Evolutionary conservation across 1,284 basidiomycete genomes (phyloP).

Genomic region (Ustilago hordei): DNA sequence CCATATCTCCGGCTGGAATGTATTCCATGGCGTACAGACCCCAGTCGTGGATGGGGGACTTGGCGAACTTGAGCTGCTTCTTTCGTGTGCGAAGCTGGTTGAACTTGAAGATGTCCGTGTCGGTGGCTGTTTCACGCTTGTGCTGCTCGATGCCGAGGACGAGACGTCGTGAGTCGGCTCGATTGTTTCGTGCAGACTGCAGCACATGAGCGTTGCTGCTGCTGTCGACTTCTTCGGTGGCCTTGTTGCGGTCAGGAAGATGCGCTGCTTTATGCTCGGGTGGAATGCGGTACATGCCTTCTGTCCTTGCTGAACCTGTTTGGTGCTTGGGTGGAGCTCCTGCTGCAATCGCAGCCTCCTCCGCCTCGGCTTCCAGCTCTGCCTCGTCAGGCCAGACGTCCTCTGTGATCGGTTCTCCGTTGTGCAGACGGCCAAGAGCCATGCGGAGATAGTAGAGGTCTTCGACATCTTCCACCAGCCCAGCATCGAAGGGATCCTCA

Average conservation of each 20-base stretch:
- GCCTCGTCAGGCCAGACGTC: conserved; percentile 31
- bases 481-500: conserved; percentile 74
- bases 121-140: conserved; percentile 75
- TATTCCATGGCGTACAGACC: conserved; percentile 77
- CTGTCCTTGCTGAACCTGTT: conserved; percentile 86
- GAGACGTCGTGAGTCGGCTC: conserved; percentile 91
- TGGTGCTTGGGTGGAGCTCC: conserved; percentile 72
- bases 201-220: conserved; percentile 71
- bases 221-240: conserved; percentile 70
- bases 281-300: conserved; percentile 94
- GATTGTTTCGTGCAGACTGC: conserved; percentile 87
- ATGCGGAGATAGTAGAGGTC: conserved; percentile 87
- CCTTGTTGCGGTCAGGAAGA: conserved; percentile 75
- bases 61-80: conserved; percentile 95
- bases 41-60: conserved; percentile 98
- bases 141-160: conserved; percentile 95
- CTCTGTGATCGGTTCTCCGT: conserved; percentile 49
- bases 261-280: conserved; percentile 92
- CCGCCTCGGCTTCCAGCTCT: conserved; percentile 41
- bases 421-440: conserved; percentile 72
- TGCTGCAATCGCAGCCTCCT: conserved; percentile 62
- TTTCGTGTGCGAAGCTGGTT: conserved; percentile 97
- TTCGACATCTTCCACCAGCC: conserved; percentile 86
- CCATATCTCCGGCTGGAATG: conserved; percentile 95
- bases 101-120: conserved; percentile 83